phyloP scores from a whole-genome alignment of 257 asterid genomes.

The Solanum chmielewskii region DNA sequence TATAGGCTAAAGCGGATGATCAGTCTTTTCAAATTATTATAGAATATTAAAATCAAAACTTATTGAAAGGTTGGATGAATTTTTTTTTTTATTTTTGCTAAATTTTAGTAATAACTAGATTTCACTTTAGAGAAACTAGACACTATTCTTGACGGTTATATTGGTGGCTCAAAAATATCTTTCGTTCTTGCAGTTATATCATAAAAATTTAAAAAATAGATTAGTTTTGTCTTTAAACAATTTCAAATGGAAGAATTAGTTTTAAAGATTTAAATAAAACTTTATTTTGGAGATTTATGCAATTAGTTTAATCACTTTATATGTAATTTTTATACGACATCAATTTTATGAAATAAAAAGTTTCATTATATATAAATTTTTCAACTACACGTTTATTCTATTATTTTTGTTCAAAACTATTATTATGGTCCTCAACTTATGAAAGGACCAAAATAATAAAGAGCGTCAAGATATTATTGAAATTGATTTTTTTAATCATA shows the following conservation, averaged over 20 bases:
- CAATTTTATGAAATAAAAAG: not conserved
- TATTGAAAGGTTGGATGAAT: not conserved
- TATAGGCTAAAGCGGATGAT: not conserved
- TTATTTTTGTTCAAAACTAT: not conserved
- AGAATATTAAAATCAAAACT: not conserved
- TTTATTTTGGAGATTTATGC: not conserved
- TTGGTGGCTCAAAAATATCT: too few species aligned
- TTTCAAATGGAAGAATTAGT: not conserved
- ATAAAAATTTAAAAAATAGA: too few species aligned
- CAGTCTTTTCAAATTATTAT: not conserved
- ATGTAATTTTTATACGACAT: too few species aligned
- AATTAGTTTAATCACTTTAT: not conserved
- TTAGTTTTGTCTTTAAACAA: not conserved
- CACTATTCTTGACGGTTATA: accelerated
- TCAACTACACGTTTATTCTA: too few species aligned
- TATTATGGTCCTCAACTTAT: not conserved
- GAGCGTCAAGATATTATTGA: not conserved
- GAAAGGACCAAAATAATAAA: not conserved
- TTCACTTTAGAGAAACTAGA: too few species aligned
- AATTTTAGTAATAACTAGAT: too few species aligned
- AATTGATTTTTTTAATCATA: too few species aligned
- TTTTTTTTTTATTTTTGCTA: too few species aligned
- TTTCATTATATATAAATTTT: too few species aligned
- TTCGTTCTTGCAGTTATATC: not conserved
- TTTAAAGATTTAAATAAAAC: too few species aligned